Conservation (phyloP, 2,329 filamentous ascomycete species). For the Sporothrix protearum region DNA sequence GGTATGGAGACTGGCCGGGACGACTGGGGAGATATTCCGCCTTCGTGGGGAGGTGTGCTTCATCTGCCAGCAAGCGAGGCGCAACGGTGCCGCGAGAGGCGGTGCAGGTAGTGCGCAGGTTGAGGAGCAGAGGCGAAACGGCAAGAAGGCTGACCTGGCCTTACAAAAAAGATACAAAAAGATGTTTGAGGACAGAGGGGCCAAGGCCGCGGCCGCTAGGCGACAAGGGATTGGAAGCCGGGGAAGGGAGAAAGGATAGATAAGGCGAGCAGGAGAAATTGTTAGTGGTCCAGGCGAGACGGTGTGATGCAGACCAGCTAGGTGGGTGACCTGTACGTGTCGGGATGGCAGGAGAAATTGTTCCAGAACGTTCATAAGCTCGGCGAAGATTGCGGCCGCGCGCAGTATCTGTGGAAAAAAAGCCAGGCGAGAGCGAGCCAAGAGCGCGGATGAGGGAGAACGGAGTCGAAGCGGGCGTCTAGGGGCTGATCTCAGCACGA, state of each 20-base stretch:
- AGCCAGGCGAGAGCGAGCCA: neutral
- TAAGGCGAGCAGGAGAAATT: constrained; percentile 17
- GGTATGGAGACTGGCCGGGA: constrained; percentile 16
- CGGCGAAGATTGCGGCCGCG: constrained; percentile 12
- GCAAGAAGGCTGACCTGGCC: neutral
- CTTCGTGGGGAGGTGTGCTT: constrained; percentile 13
- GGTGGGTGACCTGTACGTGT: neutral
- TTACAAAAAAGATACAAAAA: neutral
- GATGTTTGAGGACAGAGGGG: neutral
- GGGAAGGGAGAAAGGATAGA: constrained; percentile 10
- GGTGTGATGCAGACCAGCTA: neutral
- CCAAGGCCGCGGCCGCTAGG: neutral
- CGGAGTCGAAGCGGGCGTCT: neutral
- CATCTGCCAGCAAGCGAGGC: neutral
- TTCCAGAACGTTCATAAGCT: neutral
- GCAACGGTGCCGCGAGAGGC: neutral
- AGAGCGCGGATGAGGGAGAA: neutral
- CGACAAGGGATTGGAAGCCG: neutral
- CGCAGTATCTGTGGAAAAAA: neutral
- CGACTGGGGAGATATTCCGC: constrained; percentile 22
- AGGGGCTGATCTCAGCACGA: neutral
- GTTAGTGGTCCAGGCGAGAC: constrained; percentile 2
- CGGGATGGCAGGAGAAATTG: neutral
- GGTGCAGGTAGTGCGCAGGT: neutral
- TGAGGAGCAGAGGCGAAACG: neutral